Percentiles rank a stretch among this genome's conserved stretches.
Conservation (phyloP, 2,329 filamentous ascomycete genomes). For the Paecilomyces sp. region DNA sequence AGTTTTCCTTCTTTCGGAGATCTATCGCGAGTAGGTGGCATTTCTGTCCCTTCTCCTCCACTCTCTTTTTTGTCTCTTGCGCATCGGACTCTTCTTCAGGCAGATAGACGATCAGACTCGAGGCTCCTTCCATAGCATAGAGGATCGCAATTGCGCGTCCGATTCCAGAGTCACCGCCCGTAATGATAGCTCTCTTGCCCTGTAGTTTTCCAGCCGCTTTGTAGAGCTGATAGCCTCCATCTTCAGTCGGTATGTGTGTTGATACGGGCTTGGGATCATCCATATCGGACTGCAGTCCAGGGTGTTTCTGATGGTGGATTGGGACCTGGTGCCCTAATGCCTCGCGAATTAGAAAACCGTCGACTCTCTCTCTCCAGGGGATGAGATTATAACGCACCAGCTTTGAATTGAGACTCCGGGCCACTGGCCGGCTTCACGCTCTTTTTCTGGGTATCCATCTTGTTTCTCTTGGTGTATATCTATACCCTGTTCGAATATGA, state of each 20-base stretch:
- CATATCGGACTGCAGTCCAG: constrained; percentile 51
- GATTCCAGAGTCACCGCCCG: constrained; percentile 73
- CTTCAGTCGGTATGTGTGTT: constrained; percentile 59
- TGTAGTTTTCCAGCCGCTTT: constrained; percentile 67
- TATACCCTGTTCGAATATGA: not conserved
- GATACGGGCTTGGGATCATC: constrained; percentile 51
- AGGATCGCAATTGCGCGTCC: constrained; percentile 68
- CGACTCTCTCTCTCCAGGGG: not conserved
- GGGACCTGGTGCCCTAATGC: constrained; percentile 42
- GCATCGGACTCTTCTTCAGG: constrained; percentile 71
- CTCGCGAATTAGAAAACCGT: not conserved
- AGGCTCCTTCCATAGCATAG: constrained; percentile 74
- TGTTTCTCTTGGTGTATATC: not conserved
- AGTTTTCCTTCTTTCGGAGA: constrained; percentile 59
- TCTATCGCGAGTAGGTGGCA: constrained; percentile 60
- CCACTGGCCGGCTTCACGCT: constrained; percentile 11
- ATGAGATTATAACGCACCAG: constrained; percentile 14
- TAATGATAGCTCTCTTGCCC: constrained; percentile 71
- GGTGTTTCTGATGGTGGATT: constrained; percentile 46
- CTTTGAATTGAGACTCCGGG: constrained; percentile 25
- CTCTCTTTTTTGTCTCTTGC: constrained; percentile 62
- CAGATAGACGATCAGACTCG: constrained; percentile 65
- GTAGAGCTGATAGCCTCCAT: constrained; percentile 64
- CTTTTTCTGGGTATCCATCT: not conserved
- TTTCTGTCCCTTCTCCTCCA: constrained; percentile 60